Percentiles rank a stretch among this genome's conserved stretches.
Conservation (phyloP, 1,139 yeast species). For the Starmera stellimalicola region DNA sequence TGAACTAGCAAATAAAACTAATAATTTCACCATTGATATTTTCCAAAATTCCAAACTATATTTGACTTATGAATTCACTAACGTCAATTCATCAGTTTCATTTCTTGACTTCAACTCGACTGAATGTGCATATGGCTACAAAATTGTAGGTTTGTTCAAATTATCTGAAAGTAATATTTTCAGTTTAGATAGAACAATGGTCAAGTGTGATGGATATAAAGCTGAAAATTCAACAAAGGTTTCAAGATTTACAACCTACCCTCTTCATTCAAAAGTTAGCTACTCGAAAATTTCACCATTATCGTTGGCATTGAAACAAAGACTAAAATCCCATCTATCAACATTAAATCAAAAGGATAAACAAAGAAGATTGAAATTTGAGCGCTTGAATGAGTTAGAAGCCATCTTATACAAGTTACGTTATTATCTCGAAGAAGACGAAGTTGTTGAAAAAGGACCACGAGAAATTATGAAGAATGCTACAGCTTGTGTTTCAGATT, state of each 20-base stretch:
- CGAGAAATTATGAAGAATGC: constrained; percentile 28
- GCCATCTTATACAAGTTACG: constrained; percentile 49
- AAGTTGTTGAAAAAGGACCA: constrained; percentile 27
- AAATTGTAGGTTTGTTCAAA: constrained; percentile 34
- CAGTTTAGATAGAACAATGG: constrained; percentile 30
- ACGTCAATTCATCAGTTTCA: constrained; percentile 15
- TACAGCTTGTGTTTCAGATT: constrained; percentile 32
- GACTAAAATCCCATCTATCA: constrained; percentile 17
- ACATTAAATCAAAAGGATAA: constrained; percentile 31
- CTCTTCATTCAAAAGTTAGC: constrained; percentile 21
- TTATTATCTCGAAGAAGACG: constrained; percentile 40
- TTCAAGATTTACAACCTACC: constrained; percentile 1
- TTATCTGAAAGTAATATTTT: constrained; percentile 44
- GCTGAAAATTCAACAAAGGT: constrained; percentile 3
- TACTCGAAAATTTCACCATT: constrained; percentile 39
- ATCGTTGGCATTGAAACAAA: constrained; percentile 29
- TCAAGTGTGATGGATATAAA: constrained; percentile 26
- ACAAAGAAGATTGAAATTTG: constrained; percentile 36
- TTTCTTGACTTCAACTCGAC: constrained; percentile 29
- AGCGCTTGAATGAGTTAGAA: constrained; percentile 46
- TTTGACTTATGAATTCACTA: constrained; percentile 23
- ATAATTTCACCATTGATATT: constrained; percentile 33
- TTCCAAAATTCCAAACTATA: constrained; percentile 46
- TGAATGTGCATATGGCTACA: constrained; percentile 35
- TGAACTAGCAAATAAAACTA: constrained; percentile 17